Evolutionary conservation across 208 protist genomes (phyloP).

Genomic region (Endotrypanum monterogeii): DNA sequence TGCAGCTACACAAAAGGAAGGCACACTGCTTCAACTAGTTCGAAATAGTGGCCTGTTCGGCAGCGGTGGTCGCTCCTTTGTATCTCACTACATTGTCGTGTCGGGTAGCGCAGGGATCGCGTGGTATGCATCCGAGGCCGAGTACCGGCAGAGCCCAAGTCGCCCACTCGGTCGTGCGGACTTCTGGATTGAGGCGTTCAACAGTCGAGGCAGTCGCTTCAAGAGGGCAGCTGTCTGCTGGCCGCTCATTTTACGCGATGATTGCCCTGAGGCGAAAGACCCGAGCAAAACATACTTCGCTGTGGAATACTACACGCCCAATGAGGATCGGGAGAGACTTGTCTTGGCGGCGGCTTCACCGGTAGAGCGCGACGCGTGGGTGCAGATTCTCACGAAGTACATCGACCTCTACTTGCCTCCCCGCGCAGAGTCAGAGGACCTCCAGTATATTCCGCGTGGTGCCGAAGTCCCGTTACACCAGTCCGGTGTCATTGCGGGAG

Average conservation of each 20-base stretch:
- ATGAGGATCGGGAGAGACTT: slow-evolving; percentile 30
- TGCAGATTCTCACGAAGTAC: slow-evolving; percentile 66
- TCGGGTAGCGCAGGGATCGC: slow-evolving; percentile 41
- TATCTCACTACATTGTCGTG: slow-evolving; percentile 60
- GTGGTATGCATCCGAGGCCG: slow-evolving; percentile 42
- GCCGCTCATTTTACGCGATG: slow-evolving; percentile 60
- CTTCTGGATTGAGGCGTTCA: slow-evolving; percentile 55
- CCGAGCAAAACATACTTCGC: slow-evolving; percentile 49
- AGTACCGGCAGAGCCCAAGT: slow-evolving; percentile 16
- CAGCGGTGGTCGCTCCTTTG: slow-evolving; percentile 27
- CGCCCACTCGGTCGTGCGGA: slow-evolving; percentile 36
- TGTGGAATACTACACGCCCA: slow-evolving; percentile 52
- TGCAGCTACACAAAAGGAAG: slow-evolving; percentile 35
- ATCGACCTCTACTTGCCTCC: slow-evolving; percentile 63
- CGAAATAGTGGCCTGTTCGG: slow-evolving; percentile 25
- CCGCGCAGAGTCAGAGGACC: slow-evolving; percentile 54
- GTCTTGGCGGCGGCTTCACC: slow-evolving; percentile 40
- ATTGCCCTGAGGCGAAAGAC: slow-evolving; percentile 51
- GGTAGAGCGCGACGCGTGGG: slow-evolving; percentile 59
- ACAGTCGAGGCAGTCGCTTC: slow-evolving; percentile 74
- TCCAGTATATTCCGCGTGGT: slow-evolving; percentile 43
- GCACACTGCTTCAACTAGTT: slow-evolving; percentile 48
- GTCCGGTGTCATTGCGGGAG: slow-evolving; percentile 61
- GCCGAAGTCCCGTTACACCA: slow-evolving; percentile 39
- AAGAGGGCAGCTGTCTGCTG: slow-evolving; percentile 70